Percentiles rank a stretch among this genome's conserved stretches.
phyloP scores from a whole-genome alignment of 1,284 basidiomycete genomes.

The Cutaneotrichosporon curvatum region DNA sequence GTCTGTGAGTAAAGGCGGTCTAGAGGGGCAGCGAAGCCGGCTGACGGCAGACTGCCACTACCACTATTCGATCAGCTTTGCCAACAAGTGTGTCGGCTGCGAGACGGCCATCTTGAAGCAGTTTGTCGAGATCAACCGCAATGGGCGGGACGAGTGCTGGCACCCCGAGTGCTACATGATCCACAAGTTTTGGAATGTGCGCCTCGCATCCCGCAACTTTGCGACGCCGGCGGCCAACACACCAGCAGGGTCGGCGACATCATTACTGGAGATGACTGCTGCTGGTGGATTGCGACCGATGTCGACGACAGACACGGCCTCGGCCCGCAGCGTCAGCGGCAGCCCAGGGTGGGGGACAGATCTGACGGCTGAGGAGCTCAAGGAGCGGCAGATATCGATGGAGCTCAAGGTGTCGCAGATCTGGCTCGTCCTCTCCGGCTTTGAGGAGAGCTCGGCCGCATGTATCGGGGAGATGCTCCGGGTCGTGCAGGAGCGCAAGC shows the following conservation, averaged over 20 bases:
- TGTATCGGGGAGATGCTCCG: conserved; percentile 98
- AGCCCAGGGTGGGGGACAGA: conserved; percentile 36
- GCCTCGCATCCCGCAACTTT: conserved; percentile 67
- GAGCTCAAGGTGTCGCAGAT: conserved; percentile 97
- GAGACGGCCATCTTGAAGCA: conserved; percentile 98
- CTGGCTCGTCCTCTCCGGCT: conserved; percentile 97
- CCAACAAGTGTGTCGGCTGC: conserved; percentile 96
- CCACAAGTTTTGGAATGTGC: conserved; percentile 99
- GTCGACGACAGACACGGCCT: conserved; percentile 38
- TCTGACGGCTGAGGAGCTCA: conserved; percentile 75
- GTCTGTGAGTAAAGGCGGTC: conserved; percentile 55
- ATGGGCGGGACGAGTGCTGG: conserved; percentile 98
- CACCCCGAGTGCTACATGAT: conserved; percentile 99
- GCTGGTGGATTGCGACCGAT: conserved; percentile 27
- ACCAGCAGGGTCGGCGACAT: conserved; percentile 48
- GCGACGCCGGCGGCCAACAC: conserved; percentile 49
- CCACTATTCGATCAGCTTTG: conserved; percentile 97
- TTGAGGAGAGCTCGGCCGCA: conserved; percentile 97
- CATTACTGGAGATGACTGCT: conserved; percentile 40
- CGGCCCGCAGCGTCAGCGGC: background rate
- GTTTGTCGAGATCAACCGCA: conserved; percentile 98
- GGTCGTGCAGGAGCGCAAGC: conserved; percentile 92
- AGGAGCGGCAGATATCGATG: conserved; percentile 88
- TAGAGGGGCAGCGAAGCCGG: no score
- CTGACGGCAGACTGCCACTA: conserved; percentile 66